Evolutionary conservation across 805 yeast species (phyloP).

Genomic region (Metschnikowia picachoensis): DNA sequence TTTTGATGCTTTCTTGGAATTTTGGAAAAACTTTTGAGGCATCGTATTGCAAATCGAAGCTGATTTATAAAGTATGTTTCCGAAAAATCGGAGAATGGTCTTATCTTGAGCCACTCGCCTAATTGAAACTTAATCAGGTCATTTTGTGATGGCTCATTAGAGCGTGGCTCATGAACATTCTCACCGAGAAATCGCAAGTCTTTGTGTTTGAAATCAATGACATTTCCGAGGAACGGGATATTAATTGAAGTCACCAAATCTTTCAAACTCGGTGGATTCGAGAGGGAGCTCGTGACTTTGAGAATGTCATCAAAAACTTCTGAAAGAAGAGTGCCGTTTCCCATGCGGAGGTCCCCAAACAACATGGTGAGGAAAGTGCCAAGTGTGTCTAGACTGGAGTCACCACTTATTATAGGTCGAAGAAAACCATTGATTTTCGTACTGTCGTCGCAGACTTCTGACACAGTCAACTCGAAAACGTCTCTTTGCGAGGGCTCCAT

Average conservation of each 20-base stretch:
- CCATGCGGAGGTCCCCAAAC: conserved; percentile 8
- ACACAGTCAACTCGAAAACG: conserved; percentile 6
- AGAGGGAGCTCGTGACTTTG: not conserved
- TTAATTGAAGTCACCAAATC: not conserved
- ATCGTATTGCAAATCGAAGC: conserved; percentile 9
- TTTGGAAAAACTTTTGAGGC: conserved; percentile 3
- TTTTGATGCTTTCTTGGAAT: conserved; percentile 16
- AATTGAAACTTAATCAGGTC: conserved; percentile 23
- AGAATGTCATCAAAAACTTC: conserved; percentile 1
- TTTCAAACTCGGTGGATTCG: not conserved
- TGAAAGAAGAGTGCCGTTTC: not conserved
- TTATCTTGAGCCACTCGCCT: conserved; percentile 35
- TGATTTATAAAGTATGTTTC: conserved; percentile 19
- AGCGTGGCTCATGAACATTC: not conserved
- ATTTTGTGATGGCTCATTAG: conserved; percentile 1
- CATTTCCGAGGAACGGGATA: conserved; percentile 23
- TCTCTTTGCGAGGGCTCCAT: too few relatives aligned
- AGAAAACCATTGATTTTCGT: conserved; percentile 11
- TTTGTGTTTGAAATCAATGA: conserved; percentile 33
- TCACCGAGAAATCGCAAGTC: conserved; percentile 30
- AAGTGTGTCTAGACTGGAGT: not conserved
- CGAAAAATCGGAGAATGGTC: conserved; percentile 32
- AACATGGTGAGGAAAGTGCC: conserved; percentile 6
- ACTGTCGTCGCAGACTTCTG: conserved; percentile 7
- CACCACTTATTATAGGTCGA: not conserved